Conservation (phyloP, 2,329 filamentous ascomycete species). For the Capronia americana region DNA sequence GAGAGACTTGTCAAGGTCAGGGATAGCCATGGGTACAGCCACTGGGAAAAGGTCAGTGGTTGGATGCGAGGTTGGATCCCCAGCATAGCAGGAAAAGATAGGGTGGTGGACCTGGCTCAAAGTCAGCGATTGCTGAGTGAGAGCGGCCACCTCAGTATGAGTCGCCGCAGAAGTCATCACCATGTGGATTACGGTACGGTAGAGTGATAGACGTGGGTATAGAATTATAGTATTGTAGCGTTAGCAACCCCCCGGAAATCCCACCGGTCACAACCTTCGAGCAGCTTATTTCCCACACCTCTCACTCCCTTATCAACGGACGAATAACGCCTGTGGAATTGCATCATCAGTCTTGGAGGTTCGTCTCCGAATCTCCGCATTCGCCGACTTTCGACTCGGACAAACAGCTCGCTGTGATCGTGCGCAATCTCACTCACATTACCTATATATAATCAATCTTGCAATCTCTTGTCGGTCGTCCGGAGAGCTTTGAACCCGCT, state of each 20-base stretch:
- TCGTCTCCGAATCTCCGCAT: slow-evolving; percentile 9
- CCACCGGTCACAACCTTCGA: neutral
- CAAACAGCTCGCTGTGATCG: neutral
- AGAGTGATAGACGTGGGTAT: slow-evolving; percentile 16
- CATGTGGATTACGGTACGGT: slow-evolving; percentile 35
- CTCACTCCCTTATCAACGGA: neutral
- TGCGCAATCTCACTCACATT: neutral
- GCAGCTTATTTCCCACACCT: no score
- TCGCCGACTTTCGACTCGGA: neutral
- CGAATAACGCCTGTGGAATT: neutral
- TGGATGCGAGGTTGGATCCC: slow-evolving; percentile 73
- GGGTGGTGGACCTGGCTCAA: slow-evolving; percentile 41
- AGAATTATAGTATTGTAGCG: slow-evolving; percentile 2
- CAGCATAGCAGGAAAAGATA: slow-evolving; percentile 51
- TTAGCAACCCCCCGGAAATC: neutral
- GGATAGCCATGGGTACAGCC: slow-evolving; percentile 51
- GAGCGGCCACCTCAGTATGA: slow-evolving; percentile 34
- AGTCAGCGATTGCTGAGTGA: slow-evolving; percentile 38
- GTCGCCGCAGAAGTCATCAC: slow-evolving; percentile 27
- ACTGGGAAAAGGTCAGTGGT: slow-evolving; percentile 65
- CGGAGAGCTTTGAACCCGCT: neutral
- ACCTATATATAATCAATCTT: neutral
- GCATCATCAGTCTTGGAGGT: neutral
- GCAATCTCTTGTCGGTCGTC: neutral
- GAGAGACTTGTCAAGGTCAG: slow-evolving; percentile 56